phyloP scores from a whole-genome alignment of 2,329 filamentous ascomycete species.

The Sarocladium brachiariae region DNA sequence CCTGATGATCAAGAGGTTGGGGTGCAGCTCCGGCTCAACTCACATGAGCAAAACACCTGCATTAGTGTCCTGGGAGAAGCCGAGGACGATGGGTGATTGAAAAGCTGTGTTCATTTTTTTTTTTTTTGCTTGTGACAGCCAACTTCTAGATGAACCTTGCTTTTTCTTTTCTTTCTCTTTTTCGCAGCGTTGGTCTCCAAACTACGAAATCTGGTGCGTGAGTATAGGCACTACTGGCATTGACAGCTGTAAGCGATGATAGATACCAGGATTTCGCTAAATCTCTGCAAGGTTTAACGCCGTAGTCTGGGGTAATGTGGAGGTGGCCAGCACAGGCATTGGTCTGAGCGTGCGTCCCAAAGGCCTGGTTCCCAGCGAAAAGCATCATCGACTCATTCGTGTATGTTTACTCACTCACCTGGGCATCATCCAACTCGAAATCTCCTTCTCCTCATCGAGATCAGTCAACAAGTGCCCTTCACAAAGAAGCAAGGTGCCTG shows the following conservation, averaged over 20 bases:
- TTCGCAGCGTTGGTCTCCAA: too few species aligned
- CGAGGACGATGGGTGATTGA: too few species aligned
- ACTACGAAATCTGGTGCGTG: too few species aligned
- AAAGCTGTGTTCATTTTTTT: background rate
- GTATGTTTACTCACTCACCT: background rate
- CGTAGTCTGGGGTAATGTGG: constrained; percentile 1
- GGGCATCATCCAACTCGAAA: background rate
- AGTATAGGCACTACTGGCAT: too few species aligned
- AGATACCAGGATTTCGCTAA: too few species aligned
- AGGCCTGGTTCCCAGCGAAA: background rate
- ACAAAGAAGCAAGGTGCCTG: too few species aligned
- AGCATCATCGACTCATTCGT: too few species aligned
- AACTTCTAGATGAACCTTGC: background rate
- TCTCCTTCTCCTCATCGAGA: background rate
- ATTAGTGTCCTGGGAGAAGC: constrained; percentile 5
- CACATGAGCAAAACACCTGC: constrained; percentile 8
- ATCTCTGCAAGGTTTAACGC: background rate
- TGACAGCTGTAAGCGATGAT: too few species aligned
- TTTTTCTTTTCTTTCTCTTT: background rate
- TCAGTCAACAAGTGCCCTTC: too few species aligned
- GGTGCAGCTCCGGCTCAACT: background rate
- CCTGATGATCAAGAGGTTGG: background rate
- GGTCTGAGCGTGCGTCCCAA: background rate
- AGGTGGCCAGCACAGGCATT: too few species aligned
- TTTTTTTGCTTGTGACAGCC: constrained; percentile 3